These are phyloP conservation scores for Beauveria sp. DNA, from an alignment of 2,329 filamentous ascomycete species.

Conservation along the genomic window DNA sequence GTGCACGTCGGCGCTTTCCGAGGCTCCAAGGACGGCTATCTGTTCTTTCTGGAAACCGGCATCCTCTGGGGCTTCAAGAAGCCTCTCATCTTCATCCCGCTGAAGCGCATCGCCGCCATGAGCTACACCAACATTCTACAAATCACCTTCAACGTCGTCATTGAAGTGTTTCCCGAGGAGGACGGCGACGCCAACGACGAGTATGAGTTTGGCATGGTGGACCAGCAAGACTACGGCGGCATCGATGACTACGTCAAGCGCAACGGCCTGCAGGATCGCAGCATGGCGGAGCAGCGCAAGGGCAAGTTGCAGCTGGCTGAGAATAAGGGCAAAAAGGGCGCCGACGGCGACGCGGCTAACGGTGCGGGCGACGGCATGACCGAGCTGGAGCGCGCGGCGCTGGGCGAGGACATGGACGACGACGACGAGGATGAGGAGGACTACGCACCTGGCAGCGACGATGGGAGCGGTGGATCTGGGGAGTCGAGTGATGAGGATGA, in stretches of 20 bases:
- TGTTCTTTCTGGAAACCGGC: constrained; percentile 59
- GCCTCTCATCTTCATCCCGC: constrained; percentile 55
- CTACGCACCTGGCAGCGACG: constrained; percentile 56
- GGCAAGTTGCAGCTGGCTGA: constrained; percentile 56
- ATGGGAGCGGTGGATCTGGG: constrained; percentile 50
- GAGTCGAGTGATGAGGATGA: constrained; percentile 42
- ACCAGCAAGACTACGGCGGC: constrained; percentile 58
- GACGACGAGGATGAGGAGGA: constrained; percentile 56
- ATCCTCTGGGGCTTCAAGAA: constrained; percentile 67
- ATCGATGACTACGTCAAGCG: constrained; percentile 58
- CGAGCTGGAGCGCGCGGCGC: constrained; percentile 41
- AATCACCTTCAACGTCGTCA: constrained; percentile 59
- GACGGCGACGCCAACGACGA: constrained; percentile 47
- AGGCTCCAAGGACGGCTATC: constrained; percentile 60
- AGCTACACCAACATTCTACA: constrained; percentile 62
- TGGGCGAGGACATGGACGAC: constrained; percentile 50
- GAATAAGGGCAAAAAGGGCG: constrained; percentile 44
- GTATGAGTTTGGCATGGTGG: constrained; percentile 61
- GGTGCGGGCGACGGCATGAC: constrained; percentile 33
- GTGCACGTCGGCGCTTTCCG: constrained; percentile 60
- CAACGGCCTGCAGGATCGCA: constrained; percentile 56
- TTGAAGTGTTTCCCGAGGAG: constrained; percentile 47
- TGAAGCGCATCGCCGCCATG: constrained; percentile 52
- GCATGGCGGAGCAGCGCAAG: constrained; percentile 60
- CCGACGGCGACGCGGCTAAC: constrained; percentile 27